Percentiles rank a stretch among this genome's conserved stretches.
Evolutionary conservation across 257 asterid species (phyloP).

Genomic region (Solanum virginianum): DNA sequence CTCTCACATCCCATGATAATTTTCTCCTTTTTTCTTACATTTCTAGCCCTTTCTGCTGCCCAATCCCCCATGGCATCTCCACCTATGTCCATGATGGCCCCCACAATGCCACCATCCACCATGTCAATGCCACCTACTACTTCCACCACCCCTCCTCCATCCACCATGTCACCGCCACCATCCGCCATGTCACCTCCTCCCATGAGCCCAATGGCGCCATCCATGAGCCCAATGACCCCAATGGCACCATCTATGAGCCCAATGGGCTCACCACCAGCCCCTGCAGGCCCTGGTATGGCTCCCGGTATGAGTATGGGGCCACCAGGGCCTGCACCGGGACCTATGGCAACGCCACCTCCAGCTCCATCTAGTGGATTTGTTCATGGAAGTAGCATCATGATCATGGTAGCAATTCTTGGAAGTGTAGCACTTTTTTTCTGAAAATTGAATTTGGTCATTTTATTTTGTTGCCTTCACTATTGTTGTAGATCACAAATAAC

Average conservation of each 20-base stretch:
- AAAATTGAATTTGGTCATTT: neutral
- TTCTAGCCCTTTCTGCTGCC: constrained; percentile 8
- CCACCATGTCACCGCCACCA: neutral
- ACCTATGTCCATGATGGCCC: neutral
- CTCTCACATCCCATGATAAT: constrained; percentile 5
- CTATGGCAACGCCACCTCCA: neutral
- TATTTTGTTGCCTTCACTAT: neutral
- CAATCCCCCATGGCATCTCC: constrained; percentile 8
- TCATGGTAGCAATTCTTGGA: constrained; percentile 35
- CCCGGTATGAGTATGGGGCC: constrained; percentile 10
- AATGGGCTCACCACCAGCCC: neutral
- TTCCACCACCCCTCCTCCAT: constrained; percentile 7
- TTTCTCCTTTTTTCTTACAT: neutral
- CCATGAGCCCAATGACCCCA: constrained; percentile 1
- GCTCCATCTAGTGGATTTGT: constrained; percentile 17
- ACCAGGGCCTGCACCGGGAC: neutral
- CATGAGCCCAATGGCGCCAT: neutral
- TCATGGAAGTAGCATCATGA: constrained; percentile 23
- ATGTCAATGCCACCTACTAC: constrained; percentile 2
- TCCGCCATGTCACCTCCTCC: neutral
- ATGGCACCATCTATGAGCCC: neutral
- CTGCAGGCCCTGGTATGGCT: constrained; percentile 8
- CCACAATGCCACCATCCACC: constrained; percentile 19
- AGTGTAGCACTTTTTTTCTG: constrained; percentile 36
- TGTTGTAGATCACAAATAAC: constrained; percentile 8